phyloP scores from a whole-genome alignment of 805 yeast genomes.

The Wickerhamomyces chaumierensis region DNA sequence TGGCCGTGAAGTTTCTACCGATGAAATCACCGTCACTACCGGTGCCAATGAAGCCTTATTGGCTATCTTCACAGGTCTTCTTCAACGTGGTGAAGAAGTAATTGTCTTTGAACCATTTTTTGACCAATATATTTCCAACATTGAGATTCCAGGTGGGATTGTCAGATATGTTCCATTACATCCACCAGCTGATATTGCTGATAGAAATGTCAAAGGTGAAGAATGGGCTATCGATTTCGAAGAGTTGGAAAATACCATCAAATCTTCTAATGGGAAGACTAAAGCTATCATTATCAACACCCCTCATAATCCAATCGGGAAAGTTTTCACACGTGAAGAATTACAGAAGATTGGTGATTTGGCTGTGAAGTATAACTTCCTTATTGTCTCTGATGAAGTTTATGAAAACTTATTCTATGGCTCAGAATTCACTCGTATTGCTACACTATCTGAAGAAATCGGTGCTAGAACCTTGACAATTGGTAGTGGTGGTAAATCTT shows the following conservation, averaged over 20 bases:
- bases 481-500: slow-evolving; percentile 95
- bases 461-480: slow-evolving; percentile 74
- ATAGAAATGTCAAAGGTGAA: slow-evolving; percentile 56
- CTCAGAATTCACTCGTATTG: slow-evolving; percentile 66
- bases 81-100: slow-evolving; percentile 86
- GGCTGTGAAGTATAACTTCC: slow-evolving; percentile 75
- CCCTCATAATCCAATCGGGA: slow-evolving; percentile 96
- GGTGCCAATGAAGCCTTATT: slow-evolving; percentile 97
- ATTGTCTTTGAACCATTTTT: slow-evolving; percentile 95
- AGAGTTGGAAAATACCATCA: slow-evolving; percentile 59
- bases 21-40: slow-evolving; percentile 74
- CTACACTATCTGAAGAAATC: slow-evolving; percentile 71
- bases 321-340: slow-evolving; percentile 71
- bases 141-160: slow-evolving; percentile 88
- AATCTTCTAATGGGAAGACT: slow-evolving; percentile 42
- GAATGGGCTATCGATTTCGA: slow-evolving; percentile 85
- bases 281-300: slow-evolving; percentile 82
- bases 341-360: slow-evolving; percentile 64
- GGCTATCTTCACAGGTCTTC: slow-evolving; percentile 71
- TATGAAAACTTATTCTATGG: slow-evolving; percentile 81
- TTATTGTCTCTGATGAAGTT: slow-evolving; percentile 87
- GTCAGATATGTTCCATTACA: slow-evolving; percentile 78
- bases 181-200: slow-evolving; percentile 65
- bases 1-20: slow-evolving; percentile 41
- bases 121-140: slow-evolving; percentile 91